phyloP scores from a whole-genome alignment of 441 rosid species.

The Erodium trifolium region DNA sequence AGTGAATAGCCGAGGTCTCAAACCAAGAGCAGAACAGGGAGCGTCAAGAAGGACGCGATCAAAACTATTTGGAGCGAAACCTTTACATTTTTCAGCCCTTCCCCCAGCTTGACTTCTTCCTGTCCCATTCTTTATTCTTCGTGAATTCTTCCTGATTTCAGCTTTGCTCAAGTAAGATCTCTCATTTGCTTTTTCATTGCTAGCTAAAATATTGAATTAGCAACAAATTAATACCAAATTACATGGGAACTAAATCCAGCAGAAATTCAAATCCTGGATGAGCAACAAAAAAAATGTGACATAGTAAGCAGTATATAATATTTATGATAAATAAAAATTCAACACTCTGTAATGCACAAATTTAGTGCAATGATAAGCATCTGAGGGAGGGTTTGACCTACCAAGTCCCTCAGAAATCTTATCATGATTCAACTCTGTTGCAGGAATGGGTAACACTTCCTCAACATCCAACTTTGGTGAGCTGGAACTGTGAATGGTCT shows the following conservation, averaged over 20 bases:
- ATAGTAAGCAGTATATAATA: background rate
- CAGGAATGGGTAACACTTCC: slow-evolving; percentile 18
- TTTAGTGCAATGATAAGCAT: slow-evolving; percentile 3
- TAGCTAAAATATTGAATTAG: slow-evolving; percentile 38
- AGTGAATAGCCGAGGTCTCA: slow-evolving; percentile 86
- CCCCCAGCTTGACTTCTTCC: slow-evolving; percentile 88
- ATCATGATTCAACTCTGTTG: slow-evolving; percentile 1
- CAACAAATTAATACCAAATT: slow-evolving; percentile 25
- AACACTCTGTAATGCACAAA: background rate
- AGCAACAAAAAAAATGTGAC: background rate
- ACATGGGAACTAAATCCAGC: slow-evolving; percentile 5
- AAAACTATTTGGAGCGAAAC: slow-evolving; percentile 73
- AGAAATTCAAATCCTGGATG: background rate
- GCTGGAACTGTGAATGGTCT: slow-evolving; percentile 28
- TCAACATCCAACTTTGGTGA: slow-evolving; percentile 21
- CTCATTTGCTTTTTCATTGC: slow-evolving; percentile 44
- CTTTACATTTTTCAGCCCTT: slow-evolving; percentile 66
- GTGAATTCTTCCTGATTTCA: slow-evolving; percentile 56
- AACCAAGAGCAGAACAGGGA: slow-evolving; percentile 97
- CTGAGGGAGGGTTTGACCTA: slow-evolving; percentile 19
- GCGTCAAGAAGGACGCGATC: slow-evolving; percentile 93
- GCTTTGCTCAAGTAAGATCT: slow-evolving; percentile 52
- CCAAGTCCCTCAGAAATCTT: too few species aligned
- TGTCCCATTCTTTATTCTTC: slow-evolving; percentile 75
- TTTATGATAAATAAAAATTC: too few species aligned